phyloP scores from a whole-genome alignment of 345 rosid genomes.

The Erysimum cheiranthoides region DNA sequence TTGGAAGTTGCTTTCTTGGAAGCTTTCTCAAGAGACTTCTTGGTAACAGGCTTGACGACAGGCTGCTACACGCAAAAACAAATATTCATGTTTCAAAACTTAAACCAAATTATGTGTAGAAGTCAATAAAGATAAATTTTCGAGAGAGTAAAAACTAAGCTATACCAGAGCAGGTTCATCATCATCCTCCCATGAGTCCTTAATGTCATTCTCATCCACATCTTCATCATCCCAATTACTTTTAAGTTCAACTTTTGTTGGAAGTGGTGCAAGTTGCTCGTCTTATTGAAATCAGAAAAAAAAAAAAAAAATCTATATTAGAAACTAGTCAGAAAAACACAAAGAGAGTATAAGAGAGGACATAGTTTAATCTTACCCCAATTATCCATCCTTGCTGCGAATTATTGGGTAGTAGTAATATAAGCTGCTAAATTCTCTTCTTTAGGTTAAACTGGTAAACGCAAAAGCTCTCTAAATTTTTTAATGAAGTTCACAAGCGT shows the following conservation, averaged over 20 bases:
- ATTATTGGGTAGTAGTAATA: neutral
- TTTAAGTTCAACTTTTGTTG: slow-evolving; percentile 56
- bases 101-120: neutral
- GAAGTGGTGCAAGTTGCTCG: slow-evolving; percentile 62
- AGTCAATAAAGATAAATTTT: neutral
- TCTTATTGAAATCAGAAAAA: slow-evolving; percentile 55
- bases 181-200: slow-evolving; percentile 98
- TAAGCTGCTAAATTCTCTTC: neutral
- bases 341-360: neutral
- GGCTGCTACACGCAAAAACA: slow-evolving; percentile 47
- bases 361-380: slow-evolving; percentile 33
- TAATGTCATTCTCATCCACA: slow-evolving; percentile 77
- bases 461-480: no score
- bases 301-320: neutral
- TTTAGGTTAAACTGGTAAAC: no score
- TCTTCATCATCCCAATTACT: slow-evolving; percentile 93
- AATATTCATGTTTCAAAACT: no score
- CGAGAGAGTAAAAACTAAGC: no score
- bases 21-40: slow-evolving; percentile 32
- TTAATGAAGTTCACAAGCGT: no score
- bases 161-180: slow-evolving; percentile 81
- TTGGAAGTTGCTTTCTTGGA: slow-evolving; percentile 46
- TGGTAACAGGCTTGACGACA: no score
- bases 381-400: slow-evolving; percentile 34
- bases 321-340: neutral